Percentiles rank a stretch among this genome's conserved stretches.
Evolutionary conservation across 2,329 filamentous ascomycete genomes (phyloP).

Genomic region (Pezicula neosporulosa): DNA sequence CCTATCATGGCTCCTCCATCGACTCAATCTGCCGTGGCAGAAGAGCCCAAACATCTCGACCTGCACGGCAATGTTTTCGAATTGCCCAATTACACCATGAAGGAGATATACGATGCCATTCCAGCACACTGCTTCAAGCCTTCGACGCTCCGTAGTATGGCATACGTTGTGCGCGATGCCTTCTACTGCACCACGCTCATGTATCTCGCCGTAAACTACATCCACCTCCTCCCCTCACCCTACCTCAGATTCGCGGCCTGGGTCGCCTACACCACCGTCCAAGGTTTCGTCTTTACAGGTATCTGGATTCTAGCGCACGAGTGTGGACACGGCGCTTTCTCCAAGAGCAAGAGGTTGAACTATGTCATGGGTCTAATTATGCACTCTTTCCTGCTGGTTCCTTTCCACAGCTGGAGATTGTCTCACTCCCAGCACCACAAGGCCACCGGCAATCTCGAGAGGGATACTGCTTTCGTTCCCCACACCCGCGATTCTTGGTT

Average conservation of each 20-base stretch:
- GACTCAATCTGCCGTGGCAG: slow-evolving; percentile 58
- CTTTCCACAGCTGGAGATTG: slow-evolving; percentile 72
- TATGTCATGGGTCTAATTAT: slow-evolving; percentile 60
- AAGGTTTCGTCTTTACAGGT: slow-evolving; percentile 65
- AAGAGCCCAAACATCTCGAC: slow-evolving; percentile 32
- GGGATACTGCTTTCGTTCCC: slow-evolving; percentile 64
- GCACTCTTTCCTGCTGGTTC: slow-evolving; percentile 64
- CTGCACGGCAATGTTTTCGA: slow-evolving; percentile 29
- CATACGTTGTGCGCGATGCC: slow-evolving; percentile 57
- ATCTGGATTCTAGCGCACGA: slow-evolving; percentile 73
- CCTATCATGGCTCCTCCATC: background rate
- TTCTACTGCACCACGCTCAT: slow-evolving; percentile 44
- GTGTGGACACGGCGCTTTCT: slow-evolving; percentile 69
- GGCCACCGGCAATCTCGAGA: slow-evolving; percentile 64
- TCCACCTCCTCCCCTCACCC: slow-evolving; percentile 45
- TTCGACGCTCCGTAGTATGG: slow-evolving; percentile 48
- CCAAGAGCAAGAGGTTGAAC: slow-evolving; percentile 52
- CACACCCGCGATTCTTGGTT: slow-evolving; percentile 34
- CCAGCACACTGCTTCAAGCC: slow-evolving; percentile 62
- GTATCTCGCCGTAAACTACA: slow-evolving; percentile 48
- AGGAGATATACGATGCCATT: slow-evolving; percentile 43
- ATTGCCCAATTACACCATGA: slow-evolving; percentile 30
- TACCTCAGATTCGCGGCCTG: slow-evolving; percentile 48
- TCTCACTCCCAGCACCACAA: slow-evolving; percentile 68
- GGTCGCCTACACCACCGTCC: slow-evolving; percentile 58